These are phyloP conservation scores for Colletotrichum sp. DNA, from an alignment of 2,329 filamentous ascomycete species.

Conservation along the genomic window DNA sequence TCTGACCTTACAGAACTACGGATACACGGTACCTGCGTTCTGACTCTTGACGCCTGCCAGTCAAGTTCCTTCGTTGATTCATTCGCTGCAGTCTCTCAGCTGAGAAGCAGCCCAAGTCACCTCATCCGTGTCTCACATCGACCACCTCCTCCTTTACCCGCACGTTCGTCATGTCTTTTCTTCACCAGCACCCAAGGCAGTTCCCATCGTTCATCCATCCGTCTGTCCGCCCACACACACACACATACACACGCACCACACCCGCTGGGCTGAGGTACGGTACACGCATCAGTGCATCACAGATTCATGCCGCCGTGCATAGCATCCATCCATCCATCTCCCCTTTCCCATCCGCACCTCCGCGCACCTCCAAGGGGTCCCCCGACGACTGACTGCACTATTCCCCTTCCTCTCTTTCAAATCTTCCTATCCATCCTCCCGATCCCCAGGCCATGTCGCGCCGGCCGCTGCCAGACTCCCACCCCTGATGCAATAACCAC, in stretches of 20 bases:
- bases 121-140: neutral
- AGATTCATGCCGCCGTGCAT: neutral
- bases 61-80: neutral
- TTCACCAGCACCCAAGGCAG: neutral
- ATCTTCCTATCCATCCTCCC: neutral
- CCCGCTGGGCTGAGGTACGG: neutral
- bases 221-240: neutral
- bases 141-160: neutral
- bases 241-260: neutral
- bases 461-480: neutral
- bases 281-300: neutral
- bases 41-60: neutral
- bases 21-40: neutral
- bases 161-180: neutral
- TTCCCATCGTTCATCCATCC: neutral
- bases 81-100: neutral
- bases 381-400: neutral
- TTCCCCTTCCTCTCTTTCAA: neutral
- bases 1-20: neutral
- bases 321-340: neutral
- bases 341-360: neutral
- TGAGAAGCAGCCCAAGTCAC: neutral
- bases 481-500: constrained; percentile 5
- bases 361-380: neutral
- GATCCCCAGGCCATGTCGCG: constrained; percentile 4